Percentiles rank a stretch among this genome's conserved stretches.
Evolutionary conservation across 805 yeast genomes (phyloP).

Genomic region (Candida endomychidarum): DNA sequence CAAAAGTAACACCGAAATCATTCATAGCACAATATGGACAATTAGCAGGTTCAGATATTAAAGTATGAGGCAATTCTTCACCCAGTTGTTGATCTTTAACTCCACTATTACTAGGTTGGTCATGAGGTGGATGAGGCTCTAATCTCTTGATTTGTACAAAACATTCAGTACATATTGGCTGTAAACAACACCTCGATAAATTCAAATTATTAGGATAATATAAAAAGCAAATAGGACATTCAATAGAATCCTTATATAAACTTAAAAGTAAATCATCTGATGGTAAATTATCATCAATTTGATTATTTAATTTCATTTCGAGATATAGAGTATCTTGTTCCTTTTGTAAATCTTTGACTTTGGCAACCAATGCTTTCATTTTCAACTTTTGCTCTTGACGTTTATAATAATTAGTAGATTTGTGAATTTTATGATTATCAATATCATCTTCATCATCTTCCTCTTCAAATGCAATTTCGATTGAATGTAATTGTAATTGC

Average conservation of each 20-base stretch:
- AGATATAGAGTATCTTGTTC: conserved; percentile 37
- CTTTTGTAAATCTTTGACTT: conserved; percentile 29
- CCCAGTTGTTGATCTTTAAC: conserved; percentile 20
- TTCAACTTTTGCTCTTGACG: conserved; percentile 50
- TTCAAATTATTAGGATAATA: conserved; percentile 79
- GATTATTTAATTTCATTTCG: conserved; percentile 21
- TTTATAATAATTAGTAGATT: conserved; percentile 45
- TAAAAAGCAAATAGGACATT: conserved; percentile 94
- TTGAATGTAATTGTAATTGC: conserved; percentile 57
- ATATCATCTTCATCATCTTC: conserved; percentile 66
- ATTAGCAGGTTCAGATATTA: conserved; percentile 82
- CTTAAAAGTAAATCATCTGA: conserved; percentile 50
- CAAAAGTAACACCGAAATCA: conserved; percentile 80
- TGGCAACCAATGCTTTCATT: conserved; percentile 38
- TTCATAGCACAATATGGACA: conserved; percentile 94
- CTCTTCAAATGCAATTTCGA: conserved; percentile 47
- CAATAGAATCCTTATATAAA: conserved; percentile 67
- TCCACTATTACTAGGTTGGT: conserved; percentile 21
- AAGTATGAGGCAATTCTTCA: conserved; percentile 52
- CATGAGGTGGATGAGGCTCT: conserved; percentile 94
- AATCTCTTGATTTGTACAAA: conserved; percentile 91
- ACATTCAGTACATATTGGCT: conserved; percentile 94
- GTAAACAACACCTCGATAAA: conserved; percentile 83
- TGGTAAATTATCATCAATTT: conserved; percentile 24
- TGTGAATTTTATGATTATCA: conserved; percentile 57